Evolutionary conservation across 2,329 filamentous ascomycete species (phyloP), one percentile per base, ranked within the genome.

Genomic region (Teratosphaeria nubilosa): DNA sequence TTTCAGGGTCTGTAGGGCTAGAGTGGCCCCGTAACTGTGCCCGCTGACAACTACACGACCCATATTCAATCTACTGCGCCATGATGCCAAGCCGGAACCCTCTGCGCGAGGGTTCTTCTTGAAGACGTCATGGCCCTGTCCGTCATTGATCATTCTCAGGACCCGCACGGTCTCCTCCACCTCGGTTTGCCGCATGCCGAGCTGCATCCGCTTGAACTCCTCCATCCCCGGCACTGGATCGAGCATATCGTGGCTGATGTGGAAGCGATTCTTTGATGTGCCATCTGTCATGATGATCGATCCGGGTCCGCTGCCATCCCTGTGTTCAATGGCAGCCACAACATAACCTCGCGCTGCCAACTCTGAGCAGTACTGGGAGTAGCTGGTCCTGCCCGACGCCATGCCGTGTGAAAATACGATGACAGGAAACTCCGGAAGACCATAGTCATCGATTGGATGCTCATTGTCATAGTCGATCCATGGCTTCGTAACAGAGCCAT

Each of bases 1-100:
- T 55, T 79, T 79, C n/a, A 86, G 74, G 2, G 81, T 79, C 59
- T 84, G 82, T 22, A 87, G 74, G 0, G 82, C 84, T 2, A 82
- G 78, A 0, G 85, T 87, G 1, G 84, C 85, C 54, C 85, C 85
- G 71, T 84, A 86, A 0, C 82, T 86, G 67, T 87, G 85, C 0
- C 85, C 85, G 3, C 75, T 80, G 9, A 87, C 75, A 52, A 82
- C 77, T 63, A 85, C 76, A 37, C 79, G 76, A 31, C 77, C 72
- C 52, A 79, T 74, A 67, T 85, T 78, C 6, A 88, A 76, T 10
- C 82, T 77, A 57, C 73, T 71, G 37, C 74, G 68, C 77, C 84
- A 87, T 16, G 72, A 70, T 2, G 73, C 64, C 1, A 85, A 75
- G 61, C 72, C 71, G 24, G 64, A 65, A 51, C 77, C 81, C 68